Conservation (phyloP, 768 basidiomycete species). For the Pisolithus albus region DNA sequence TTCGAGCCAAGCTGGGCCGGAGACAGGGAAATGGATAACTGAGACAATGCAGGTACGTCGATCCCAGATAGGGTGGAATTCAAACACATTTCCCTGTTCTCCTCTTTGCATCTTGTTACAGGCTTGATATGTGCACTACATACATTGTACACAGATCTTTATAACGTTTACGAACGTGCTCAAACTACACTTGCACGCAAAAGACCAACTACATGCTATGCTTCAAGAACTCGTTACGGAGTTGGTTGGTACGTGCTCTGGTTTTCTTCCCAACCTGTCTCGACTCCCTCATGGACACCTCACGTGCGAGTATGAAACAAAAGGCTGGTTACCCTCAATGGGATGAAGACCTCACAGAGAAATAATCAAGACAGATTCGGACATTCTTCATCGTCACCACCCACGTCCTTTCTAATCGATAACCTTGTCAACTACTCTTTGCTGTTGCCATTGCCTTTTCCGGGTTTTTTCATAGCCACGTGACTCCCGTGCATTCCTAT, state of each 20-base stretch:
- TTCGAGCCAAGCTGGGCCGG: too few relatives aligned
- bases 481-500: too few relatives aligned
- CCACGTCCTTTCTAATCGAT: background rate
- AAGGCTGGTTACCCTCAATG: constrained; percentile 94
- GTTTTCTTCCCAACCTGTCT: background rate
- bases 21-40: too few relatives aligned
- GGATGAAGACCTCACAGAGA: constrained; percentile 96
- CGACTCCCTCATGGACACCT: too few relatives aligned
- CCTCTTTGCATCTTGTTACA: too few relatives aligned
- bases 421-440: constrained; percentile 64
- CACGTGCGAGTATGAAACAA: background rate
- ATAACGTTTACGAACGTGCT: constrained; percentile 99
- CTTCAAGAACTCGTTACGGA: constrained; percentile 90
- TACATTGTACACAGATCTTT: constrained; percentile 68
- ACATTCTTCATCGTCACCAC: background rate
- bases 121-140: too few relatives aligned
- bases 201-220: constrained; percentile 93
- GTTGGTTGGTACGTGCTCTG: constrained; percentile 68
- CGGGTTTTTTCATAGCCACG: constrained; percentile 82
- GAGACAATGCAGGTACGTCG: too few relatives aligned
- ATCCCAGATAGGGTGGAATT: too few relatives aligned
- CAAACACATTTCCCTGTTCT: too few relatives aligned
- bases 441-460: constrained; percentile 96
- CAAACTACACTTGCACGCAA: constrained; percentile 87
- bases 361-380: constrained; percentile 84